Conservation (phyloP, 768 basidiomycete species). For the Galerina marginata region DNA sequence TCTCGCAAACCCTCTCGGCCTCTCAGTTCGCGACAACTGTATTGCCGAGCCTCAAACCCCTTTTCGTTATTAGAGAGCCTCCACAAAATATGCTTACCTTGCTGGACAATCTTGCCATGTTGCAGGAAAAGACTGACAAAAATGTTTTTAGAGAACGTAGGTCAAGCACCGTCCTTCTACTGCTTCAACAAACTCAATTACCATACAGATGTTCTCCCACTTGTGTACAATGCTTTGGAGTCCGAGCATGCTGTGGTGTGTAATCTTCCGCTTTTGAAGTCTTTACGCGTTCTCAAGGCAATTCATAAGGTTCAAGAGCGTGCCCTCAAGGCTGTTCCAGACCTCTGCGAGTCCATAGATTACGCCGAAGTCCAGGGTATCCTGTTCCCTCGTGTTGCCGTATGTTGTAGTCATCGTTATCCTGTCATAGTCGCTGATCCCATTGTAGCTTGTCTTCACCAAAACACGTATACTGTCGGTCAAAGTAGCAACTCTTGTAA, state of each 20-base stretch:
- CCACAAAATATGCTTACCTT: constrained; percentile 97
- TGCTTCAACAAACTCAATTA: background rate
- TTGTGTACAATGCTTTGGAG: constrained; percentile 95
- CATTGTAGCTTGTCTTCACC: constrained; percentile 82
- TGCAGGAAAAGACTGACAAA: constrained; percentile 91
- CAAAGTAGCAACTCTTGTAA: constrained; percentile 87
- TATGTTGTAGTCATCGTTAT: constrained; percentile 41
- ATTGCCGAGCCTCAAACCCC: constrained; percentile 85
- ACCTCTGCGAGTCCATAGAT: constrained; percentile 90
- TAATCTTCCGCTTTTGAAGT: constrained; percentile 2
- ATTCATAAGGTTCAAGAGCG: constrained; percentile 82
- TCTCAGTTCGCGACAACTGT: constrained; percentile 82
- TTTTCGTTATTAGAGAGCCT: constrained; percentile 92
- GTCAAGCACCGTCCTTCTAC: constrained; percentile 31
- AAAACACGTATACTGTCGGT: constrained; percentile 89
- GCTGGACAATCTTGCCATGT: constrained; percentile 84
- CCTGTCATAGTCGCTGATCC: background rate
- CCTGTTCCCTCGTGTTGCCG: constrained; percentile 91
- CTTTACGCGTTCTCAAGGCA: background rate
- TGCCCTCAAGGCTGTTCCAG: constrained; percentile 83
- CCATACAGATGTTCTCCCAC: constrained; percentile 83
- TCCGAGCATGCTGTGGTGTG: constrained; percentile 87
- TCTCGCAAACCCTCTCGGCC: constrained; percentile 77
- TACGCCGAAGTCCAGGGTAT: constrained; percentile 94
- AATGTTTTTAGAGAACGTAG: constrained; percentile 85